Conservation (phyloP, 2,329 filamentous ascomycete species). For the Zasmidium angulare region DNA sequence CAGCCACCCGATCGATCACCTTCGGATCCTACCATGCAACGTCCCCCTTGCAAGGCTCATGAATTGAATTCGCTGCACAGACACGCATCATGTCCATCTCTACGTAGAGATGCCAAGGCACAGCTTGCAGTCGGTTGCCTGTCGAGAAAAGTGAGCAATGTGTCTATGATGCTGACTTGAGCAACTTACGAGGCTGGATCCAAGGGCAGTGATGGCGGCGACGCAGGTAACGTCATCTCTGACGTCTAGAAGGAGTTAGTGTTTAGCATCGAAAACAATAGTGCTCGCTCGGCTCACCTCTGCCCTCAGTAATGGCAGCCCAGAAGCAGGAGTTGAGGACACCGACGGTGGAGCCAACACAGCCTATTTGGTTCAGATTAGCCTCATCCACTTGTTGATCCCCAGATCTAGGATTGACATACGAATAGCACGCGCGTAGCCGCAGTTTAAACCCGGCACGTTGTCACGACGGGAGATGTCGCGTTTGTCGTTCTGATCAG, state of each 20-base stretch:
- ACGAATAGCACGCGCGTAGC: not conserved
- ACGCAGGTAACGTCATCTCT: not conserved
- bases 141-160: not conserved
- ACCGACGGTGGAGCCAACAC: not conserved
- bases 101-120: not conserved
- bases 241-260: not conserved
- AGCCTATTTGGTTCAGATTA: not conserved
- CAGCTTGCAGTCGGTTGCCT: not conserved
- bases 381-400: not conserved
- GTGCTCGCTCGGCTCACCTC: not conserved
- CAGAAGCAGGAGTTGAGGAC: not conserved
- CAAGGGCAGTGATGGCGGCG: not conserved
- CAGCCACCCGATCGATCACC: too few relatives aligned
- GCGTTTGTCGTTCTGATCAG: not conserved
- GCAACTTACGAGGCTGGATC: not conserved
- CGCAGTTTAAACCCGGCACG: not conserved
- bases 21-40: too few relatives aligned
- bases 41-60: too few relatives aligned
- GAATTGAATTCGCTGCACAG: not conserved
- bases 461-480: not conserved
- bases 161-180: not conserved
- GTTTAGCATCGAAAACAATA: not conserved
- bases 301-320: not conserved
- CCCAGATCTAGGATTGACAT: not conserved
- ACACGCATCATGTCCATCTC: not conserved